Evolutionary conservation across 768 basidiomycete species (phyloP).

Genomic region (Pleurotus platypus): DNA sequence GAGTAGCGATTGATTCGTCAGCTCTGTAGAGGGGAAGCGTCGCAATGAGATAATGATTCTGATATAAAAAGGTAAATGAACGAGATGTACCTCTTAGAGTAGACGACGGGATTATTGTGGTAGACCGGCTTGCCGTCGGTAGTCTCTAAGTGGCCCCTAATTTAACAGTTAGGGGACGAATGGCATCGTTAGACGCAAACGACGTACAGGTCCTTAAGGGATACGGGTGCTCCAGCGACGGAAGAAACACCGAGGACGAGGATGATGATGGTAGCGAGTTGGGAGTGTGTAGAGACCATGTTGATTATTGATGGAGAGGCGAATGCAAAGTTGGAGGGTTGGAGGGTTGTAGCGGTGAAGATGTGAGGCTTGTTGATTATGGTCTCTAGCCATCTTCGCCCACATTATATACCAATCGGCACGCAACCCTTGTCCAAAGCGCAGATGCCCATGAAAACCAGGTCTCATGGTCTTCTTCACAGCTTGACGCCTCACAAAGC

Average conservation of each 20-base stretch:
- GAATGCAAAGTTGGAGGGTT: no score
- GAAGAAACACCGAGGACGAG: neutral
- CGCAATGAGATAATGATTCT: neutral
- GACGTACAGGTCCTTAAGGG: neutral
- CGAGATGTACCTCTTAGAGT: neutral
- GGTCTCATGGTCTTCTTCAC: neutral
- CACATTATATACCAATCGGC: neutral
- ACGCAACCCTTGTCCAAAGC: neutral
- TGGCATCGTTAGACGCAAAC: neutral
- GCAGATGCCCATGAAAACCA: neutral
- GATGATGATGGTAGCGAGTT: conserved; percentile 4
- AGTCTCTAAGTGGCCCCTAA: neutral
- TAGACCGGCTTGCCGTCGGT: conserved; percentile 3
- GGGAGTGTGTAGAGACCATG: neutral
- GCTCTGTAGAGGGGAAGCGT: neutral
- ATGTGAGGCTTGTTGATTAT: neutral
- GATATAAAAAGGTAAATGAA: neutral
- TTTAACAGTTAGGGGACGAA: neutral
- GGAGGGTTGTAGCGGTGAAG: neutral
- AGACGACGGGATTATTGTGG: neutral
- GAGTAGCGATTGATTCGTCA: neutral
- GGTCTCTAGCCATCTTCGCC: neutral
- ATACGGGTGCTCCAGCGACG: neutral
- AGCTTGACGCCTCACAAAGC: neutral
- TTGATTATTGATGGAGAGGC: neutral